Evolutionary conservation across 192 early-diverging fungal species (phyloP).

Genomic region (Entophlyctis luteolus): DNA sequence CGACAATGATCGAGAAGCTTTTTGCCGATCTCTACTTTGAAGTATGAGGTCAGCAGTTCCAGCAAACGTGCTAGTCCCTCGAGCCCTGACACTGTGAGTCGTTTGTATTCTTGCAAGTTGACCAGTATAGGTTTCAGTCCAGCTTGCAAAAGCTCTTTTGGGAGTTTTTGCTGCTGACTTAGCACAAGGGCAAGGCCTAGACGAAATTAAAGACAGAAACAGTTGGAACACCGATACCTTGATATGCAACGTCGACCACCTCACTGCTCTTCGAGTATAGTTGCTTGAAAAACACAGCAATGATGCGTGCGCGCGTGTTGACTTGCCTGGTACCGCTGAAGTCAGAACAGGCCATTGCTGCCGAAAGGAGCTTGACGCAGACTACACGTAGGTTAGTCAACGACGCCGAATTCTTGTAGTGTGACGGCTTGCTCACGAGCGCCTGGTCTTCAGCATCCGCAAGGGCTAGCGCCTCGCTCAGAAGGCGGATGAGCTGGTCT

Average conservation of each 20-base stretch:
- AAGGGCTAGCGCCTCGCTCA: slow-evolving; percentile 87
- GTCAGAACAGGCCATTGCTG: slow-evolving; percentile 90
- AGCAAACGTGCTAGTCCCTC: slow-evolving; percentile 92
- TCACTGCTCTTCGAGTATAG: slow-evolving; percentile 91
- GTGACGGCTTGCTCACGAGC: slow-evolving; percentile 74
- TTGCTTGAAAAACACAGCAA: slow-evolving; percentile 98
- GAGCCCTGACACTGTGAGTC: slow-evolving; percentile 84
- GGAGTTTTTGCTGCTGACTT: slow-evolving; percentile 78
- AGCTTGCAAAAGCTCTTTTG: slow-evolving; percentile 89
- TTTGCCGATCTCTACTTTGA: slow-evolving; percentile 96
- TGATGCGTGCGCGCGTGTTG: slow-evolving; percentile 82
- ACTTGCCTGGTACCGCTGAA: slow-evolving; percentile 66
- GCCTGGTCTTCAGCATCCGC: slow-evolving; percentile 98
- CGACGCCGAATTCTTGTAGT: slow-evolving; percentile 75
- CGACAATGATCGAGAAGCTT: slow-evolving; percentile 94
- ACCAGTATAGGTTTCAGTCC: slow-evolving; percentile 94
- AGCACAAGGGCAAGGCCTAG: slow-evolving; percentile 74
- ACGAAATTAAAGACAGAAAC: not conserved
- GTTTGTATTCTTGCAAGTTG: slow-evolving; percentile 91
- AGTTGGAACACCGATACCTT: slow-evolving; percentile 44
- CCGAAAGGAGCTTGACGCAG: slow-evolving; percentile 92
- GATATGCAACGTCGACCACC: slow-evolving; percentile 90
- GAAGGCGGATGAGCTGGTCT: slow-evolving; percentile 82
- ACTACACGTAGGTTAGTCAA: slow-evolving; percentile 87
- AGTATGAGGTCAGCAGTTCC: slow-evolving; percentile 93